Evolutionary conservation across 192 early-diverging fungal genomes (phyloP), one percentile per base, ranked within the genome.

Genomic region (Funneliformis geosporum): DNA sequence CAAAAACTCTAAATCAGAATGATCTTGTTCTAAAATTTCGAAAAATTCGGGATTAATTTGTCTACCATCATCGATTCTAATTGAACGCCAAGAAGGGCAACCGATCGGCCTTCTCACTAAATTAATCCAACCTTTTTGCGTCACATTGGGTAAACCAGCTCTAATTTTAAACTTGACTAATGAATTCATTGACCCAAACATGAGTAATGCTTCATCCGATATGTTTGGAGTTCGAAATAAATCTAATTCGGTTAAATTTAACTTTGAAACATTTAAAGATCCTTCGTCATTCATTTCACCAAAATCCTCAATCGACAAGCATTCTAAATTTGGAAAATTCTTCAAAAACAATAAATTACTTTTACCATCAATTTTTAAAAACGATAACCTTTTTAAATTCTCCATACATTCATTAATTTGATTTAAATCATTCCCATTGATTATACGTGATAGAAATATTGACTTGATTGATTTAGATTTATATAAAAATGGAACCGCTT

Each of bases 41-140:
- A 78, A 78, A 55, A 78, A 78, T 68, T 78, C 43, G 16, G 76
- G 25, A 60, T 33, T 39, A 46, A 78, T 67, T 59, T 40, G 12
- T 38, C 76, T 65, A 7, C 76, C 76, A 47, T 78, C 76, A 50
- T 50, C 47, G 16, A 78, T 78, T 38, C 25, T 25, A 25, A 78
- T 27, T 68, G 0, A 33, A 38, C n/a, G 43, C 76, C 76, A 78
- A 1, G 76, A 78, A 10, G 61, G 65, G 67, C 43, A 33, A 11
- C 33, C 65, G 5, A 11, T 3, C 0, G 76, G 76, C 68, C 76
- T 43, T 64, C 50, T 78, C 1, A 59, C 76, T 4, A 78, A 68
- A 16, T 43, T 18, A 25, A 78, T 42, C 76, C 76, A 78, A n/a
- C 76, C 76, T 23, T 69, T 4, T 40, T 39, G n/a, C 12, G 76